Evolutionary conservation across 371 early-diverging fungal species (phyloP), one percentile per base, ranked within the genome.

Genomic region (Actinomortierella ambigua): DNA sequence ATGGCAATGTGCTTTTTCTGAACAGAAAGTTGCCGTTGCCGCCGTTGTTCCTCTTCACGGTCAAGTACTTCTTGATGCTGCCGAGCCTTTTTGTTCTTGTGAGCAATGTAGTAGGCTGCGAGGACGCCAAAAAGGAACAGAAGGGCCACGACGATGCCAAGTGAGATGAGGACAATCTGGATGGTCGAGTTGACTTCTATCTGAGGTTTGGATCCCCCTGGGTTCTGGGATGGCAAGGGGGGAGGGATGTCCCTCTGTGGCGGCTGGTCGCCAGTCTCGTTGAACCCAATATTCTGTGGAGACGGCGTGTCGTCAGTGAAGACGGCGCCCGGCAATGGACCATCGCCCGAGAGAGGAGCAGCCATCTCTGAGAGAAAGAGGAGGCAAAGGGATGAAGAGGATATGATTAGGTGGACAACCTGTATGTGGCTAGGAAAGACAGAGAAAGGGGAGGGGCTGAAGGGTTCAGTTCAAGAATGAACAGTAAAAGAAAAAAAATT

Each of bases 151-250:
- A 49, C 42, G 27, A 67, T 29, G 14, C 67, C 75, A 17, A 67
- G 20, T 3, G 57, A 1, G 17, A 73, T 57, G 4, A 67, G 26
- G 6, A 63, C 42, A 5, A 53, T 63, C 23, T 67, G 67, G 20
- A 63, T 62, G 11, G 67, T 63, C 13, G 67, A 44, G 40, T 44
- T 66, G 53, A 63, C 60, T 53, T 59, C 60, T 11, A 62, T 62
- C 46, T 63, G 47, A 2, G 34, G 29, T 26, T 48, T 24, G 46
- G 46, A 8, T 18, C 48, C 48, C 22, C 48, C 20, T 8, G 8
- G 15, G 48, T 8, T 48, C 3, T 2, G 18, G 5, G 54, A 20
- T 4, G 15, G 44, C 18, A 7, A 23, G 2, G 18, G 49, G 18
- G n/a, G 43, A 14, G 18, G 22, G 5, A 48, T 48, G 48, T 48